Conservation (phyloP, 768 basidiomycete genomes). For the Tephrocybe sp. region DNA sequence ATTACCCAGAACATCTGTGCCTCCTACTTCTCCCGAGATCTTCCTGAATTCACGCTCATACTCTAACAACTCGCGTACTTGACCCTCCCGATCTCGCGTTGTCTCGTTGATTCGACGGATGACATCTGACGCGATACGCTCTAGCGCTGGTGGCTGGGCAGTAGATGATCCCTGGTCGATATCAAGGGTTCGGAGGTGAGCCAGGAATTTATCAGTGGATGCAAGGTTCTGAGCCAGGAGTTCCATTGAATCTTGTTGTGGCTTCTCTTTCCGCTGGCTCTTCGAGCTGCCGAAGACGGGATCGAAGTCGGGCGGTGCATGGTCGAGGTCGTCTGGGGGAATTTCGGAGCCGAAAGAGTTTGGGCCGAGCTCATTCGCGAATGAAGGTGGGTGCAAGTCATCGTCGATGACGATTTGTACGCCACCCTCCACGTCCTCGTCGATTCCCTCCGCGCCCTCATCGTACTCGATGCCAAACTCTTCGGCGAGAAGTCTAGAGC, state of each 20-base stretch:
- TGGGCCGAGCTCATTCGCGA: slow-evolving; percentile 43
- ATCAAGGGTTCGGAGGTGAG: slow-evolving; percentile 72
- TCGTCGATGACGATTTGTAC: slow-evolving; percentile 28
- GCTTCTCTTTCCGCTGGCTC: slow-evolving; percentile 26
- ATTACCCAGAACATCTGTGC: slow-evolving; percentile 67
- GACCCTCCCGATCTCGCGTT: slow-evolving; percentile 74
- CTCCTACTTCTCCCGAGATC: slow-evolving; percentile 77
- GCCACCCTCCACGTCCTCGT: slow-evolving; percentile 40
- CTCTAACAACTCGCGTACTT: slow-evolving; percentile 76
- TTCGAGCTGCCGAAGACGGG: slow-evolving; percentile 42
- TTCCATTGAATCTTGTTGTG: slow-evolving; percentile 64
- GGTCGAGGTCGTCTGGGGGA: slow-evolving; percentile 27
- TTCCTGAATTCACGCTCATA: slow-evolving; percentile 79
- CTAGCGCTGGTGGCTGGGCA: slow-evolving; percentile 49
- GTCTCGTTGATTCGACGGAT: slow-evolving; percentile 78
- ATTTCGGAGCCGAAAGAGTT: slow-evolving; percentile 27
- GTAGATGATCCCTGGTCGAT: slow-evolving; percentile 39
- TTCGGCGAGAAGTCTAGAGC: slow-evolving; percentile 78
- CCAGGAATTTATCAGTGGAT: slow-evolving; percentile 75
- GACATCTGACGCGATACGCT: slow-evolving; percentile 71
- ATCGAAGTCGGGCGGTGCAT: slow-evolving; percentile 38
- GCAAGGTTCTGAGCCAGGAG: slow-evolving; percentile 72
- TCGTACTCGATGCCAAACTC: slow-evolving; percentile 91
- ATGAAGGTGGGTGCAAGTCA: slow-evolving; percentile 33
- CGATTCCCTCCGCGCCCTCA: slow-evolving; percentile 82